Evolutionary conservation across 176 grass and related monocot species (phyloP).

Genomic region (Eleusine indica): DNA sequence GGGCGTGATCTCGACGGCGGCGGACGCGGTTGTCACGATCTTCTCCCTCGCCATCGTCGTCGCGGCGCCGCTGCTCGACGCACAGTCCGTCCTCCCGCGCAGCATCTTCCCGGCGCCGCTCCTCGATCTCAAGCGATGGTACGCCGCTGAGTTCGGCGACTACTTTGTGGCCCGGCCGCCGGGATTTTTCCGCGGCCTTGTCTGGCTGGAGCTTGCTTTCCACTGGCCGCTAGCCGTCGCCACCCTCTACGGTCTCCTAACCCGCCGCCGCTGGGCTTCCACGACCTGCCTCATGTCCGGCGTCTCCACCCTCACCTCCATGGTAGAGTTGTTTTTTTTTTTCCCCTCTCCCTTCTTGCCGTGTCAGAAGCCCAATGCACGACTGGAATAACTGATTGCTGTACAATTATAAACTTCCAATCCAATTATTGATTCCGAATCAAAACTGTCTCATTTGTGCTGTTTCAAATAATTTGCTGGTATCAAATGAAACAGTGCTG

Average conservation of each 20-base stretch:
- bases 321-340: conserved; percentile 49
- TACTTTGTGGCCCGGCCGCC: conserved; percentile 66
- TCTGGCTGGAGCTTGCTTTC: conserved; percentile 68
- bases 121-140: conserved; percentile 62
- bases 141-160: conserved; percentile 62
- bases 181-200: conserved; percentile 60
- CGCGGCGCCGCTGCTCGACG: conserved; percentile 62
- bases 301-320: conserved; percentile 63
- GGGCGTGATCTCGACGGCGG: conserved; percentile 52
- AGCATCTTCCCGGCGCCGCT: conserved; percentile 53
- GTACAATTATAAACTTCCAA: not conserved
- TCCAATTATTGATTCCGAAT: not conserved
- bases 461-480: not conserved
- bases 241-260: conserved; percentile 68
- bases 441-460: not conserved
- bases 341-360: not conserved
- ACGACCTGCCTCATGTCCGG: conserved; percentile 86
- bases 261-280: conserved; percentile 60
- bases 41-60: conserved; percentile 61
- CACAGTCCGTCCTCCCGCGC: conserved; percentile 51
- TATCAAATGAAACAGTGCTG: not conserved
- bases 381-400: not conserved
- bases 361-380: not conserved
- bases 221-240: conserved; percentile 80
- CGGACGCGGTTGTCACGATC: conserved; percentile 48